Evolutionary conservation across 176 grass and related monocot genomes (phyloP), one percentile per base, ranked within the genome.

Genomic region (Aegilops umbellulata): DNA sequence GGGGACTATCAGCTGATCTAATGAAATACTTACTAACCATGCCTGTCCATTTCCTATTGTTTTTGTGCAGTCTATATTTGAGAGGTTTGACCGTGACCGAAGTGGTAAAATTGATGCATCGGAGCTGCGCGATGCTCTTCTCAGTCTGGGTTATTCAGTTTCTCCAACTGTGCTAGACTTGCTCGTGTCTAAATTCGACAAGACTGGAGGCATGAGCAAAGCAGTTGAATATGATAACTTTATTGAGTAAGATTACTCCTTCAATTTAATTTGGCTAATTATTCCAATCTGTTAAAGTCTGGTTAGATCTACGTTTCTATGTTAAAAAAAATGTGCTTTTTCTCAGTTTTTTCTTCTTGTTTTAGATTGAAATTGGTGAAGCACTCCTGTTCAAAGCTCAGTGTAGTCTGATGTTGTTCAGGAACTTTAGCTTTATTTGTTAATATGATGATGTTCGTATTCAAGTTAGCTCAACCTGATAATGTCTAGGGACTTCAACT

Each of bases 211-310:
- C 86, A 94, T 87, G 69, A 94, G 49, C 88, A 92, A 78, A 80
- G 94, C 94, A 11, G 89, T 98, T 9, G 97, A 98, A 83, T 98
- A 95, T 53, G 93, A 98, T 68, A 98, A 95, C 92, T 98, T 98
- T 55, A 98, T 98, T 15, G 97, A 98, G 97, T 98, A 95, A 94
- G 91, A 84, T 60, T 10, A 49, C 31, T 80, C 39, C 55, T 65
- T 64, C 61, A 69, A 63, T 58, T 60, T 49, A 24, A n/a, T 34
- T 47, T 76, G 9, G 5, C 9, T 32, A 5, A 27, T 80, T 65
- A 7, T 55, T 85, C 20, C 25, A 63, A 46, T 22, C 8, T 49
- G 30, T 62, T 72, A 7, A 69, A 42, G 0, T 69, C 34, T 49
- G 8, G 3, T 24, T 69, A 24, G 58, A 11, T 47, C 34, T 17